Conservation (phyloP, 306 rosid genomes). For the Cicer pinnatifidum region DNA sequence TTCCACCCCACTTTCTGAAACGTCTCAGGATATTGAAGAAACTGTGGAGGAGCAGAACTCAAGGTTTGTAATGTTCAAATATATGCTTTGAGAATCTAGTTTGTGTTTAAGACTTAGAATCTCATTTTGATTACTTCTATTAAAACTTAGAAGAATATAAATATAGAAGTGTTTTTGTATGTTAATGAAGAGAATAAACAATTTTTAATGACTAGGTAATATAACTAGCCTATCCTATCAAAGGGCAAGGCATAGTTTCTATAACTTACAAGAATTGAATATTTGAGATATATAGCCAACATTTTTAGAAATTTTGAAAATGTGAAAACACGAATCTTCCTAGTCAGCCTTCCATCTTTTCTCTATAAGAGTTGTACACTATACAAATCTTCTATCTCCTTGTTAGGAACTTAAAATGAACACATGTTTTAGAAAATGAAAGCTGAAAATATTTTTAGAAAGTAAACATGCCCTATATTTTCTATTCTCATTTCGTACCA, state of each 20-base stretch:
- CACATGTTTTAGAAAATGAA: too few species aligned
- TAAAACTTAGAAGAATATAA: slow-evolving; percentile 29
- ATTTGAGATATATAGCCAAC: too few species aligned
- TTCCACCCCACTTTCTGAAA: slow-evolving; percentile 72
- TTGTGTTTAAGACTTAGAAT: background rate
- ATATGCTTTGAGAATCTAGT: slow-evolving; percentile 25
- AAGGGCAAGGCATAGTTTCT: background rate
- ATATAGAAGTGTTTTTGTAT: slow-evolving; percentile 5
- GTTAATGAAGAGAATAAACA: slow-evolving; percentile 28
- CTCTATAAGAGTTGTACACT: too few species aligned
- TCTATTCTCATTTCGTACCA: slow-evolving; percentile 24
- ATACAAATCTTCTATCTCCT: too few species aligned
- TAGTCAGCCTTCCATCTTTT: too few species aligned
- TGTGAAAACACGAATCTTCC: too few species aligned
- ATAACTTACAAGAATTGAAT: background rate
- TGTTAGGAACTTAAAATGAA: too few species aligned
- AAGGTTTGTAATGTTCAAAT: slow-evolving; percentile 64
- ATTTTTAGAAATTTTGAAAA: too few species aligned
- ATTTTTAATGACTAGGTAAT: background rate
- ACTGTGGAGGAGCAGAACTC: slow-evolving; percentile 63
- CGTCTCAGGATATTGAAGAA: slow-evolving; percentile 75
- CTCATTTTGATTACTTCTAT: slow-evolving; percentile 12
- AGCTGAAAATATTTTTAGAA: too few species aligned
- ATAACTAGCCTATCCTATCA: slow-evolving; percentile 3
- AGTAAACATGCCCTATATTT: background rate